A percentile compares a stretch with the other conserved stretches of the same genome.
These are phyloP conservation scores for Vitis amurensis DNA, from an alignment of 164 flowering plant species.

Conservation along the genomic window DNA sequence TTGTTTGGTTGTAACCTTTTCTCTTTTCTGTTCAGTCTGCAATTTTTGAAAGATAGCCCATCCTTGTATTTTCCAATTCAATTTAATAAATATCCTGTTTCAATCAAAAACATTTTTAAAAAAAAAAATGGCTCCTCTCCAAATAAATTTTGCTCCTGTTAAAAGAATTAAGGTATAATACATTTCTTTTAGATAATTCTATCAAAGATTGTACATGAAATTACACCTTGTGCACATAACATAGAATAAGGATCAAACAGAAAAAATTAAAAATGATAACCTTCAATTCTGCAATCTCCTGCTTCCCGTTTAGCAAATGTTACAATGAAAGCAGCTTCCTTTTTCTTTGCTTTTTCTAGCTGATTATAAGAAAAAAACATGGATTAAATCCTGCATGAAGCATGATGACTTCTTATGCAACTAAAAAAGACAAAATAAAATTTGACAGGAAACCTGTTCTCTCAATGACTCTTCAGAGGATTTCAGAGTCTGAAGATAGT, in stretches of 20 bases:
- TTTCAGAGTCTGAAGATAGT: constrained; percentile 66
- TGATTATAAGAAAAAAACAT: constrained; percentile 25
- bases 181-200: too few relatives aligned
- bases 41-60: too few relatives aligned
- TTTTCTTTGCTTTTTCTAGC: constrained; percentile 96
- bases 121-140: too few relatives aligned
- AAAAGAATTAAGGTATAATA: too few relatives aligned
- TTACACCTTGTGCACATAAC: not conserved
- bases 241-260: not conserved
- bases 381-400: not conserved
- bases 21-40: too few relatives aligned
- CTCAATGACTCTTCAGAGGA: constrained; percentile 83
- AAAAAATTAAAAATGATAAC: constrained; percentile 22
- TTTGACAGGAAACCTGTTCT: constrained; percentile 65
- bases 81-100: too few relatives aligned
- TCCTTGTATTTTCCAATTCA: too few relatives aligned
- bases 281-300: constrained; percentile 95
- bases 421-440: not conserved
- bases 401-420: not conserved
- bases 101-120: too few relatives aligned
- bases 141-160: too few relatives aligned
- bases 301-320: constrained; percentile 96
- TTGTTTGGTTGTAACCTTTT: too few relatives aligned
- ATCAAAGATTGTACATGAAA: not conserved
- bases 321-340: constrained; percentile 97